Conservation (phyloP, 129 eudicot genomes). For the Dittrichia graveolens region DNA sequence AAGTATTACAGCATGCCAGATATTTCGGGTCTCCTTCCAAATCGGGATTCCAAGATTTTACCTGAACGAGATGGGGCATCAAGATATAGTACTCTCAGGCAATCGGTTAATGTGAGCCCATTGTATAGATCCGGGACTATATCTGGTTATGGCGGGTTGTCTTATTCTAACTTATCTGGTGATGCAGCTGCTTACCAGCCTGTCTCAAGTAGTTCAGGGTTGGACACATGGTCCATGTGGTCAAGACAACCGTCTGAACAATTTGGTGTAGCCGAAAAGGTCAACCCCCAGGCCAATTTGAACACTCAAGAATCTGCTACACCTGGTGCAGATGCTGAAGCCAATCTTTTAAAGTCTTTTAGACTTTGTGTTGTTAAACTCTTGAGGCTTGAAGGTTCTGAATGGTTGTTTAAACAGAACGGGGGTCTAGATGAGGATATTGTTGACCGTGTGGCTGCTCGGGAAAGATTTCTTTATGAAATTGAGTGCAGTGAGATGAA, state of each 20-base stretch:
- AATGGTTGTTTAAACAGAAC: constrained; percentile 80
- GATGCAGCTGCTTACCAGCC: constrained; percentile 62
- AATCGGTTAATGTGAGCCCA: constrained; percentile 40
- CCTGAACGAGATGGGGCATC: constrained; percentile 25
- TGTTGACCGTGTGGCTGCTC: constrained; percentile 80
- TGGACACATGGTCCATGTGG: constrained; percentile 73
- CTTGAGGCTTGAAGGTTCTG: constrained; percentile 88
- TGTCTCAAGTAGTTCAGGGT: constrained; percentile 37
- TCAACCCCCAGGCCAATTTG: constrained; percentile 23
- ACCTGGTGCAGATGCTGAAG: constrained; percentile 60
- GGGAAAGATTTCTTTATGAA: constrained; percentile 72
- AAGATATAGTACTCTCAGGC: constrained; percentile 46
- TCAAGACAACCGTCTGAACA: constrained; percentile 86
- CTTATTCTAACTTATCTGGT: constrained; percentile 39
- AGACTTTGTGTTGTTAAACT: constrained; percentile 64
- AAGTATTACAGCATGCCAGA: constrained; percentile 93
- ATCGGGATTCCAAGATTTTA: constrained; percentile 38
- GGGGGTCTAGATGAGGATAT: constrained; percentile 96
- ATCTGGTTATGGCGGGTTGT: constrained; percentile 33
- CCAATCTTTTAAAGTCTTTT: constrained; percentile 69
- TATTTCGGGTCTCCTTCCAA: constrained; percentile 71
- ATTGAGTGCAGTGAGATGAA: constrained; percentile 55
- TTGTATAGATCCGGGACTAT: constrained; percentile 52
- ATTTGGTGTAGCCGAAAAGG: constrained; percentile 68
- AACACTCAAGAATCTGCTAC: constrained; percentile 43